Base-by-base conservation (phyloP, 495 filamentous ascomycete species). In the Symbiotaphrina buchneri region DNA sequence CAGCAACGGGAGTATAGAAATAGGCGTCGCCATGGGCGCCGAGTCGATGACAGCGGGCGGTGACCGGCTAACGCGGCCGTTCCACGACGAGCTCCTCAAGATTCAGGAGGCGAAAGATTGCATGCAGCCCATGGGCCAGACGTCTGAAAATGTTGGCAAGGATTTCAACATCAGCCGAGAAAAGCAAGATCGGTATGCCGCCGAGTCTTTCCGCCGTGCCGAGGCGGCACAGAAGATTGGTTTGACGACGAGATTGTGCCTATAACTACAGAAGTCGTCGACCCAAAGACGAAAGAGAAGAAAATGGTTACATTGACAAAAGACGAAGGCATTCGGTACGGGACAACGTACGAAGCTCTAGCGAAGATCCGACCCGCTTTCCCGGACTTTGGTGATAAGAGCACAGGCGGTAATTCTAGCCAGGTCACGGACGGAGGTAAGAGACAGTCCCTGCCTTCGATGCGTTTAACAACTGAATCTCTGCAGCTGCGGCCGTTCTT, bases 401-500 rank as follows among this genome's bases (percentile, higher is more conserved):
- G 71, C 28, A 94, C 87, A 5, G 87, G 85, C 36, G 87, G 87
- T n/a, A 97, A 97, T 47, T 77, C 80, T 28, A 79, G 71, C 40
- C 87, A 97, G 54, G 80, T 97, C 34, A 94, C 87, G 24, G 87
- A 97, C 47, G 87, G 87, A 34, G n/a, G n/a, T n/a, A n/a, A n/a
- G n/a, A n/a, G n/a, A n/a, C n/a, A n/a, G n/a, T n/a, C n/a, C n/a
- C n/a, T n/a, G n/a, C n/a, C n/a, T n/a, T n/a, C n/a, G n/a, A n/a
- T n/a, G n/a, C n/a, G n/a, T n/a, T n/a, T n/a, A n/a, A n/a, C n/a
- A n/a, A n/a, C n/a, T n/a, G n/a, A n/a, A n/a, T n/a, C n/a, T n/a
- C n/a, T n/a, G n/a, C n/a, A n/a, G 85, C 85, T 7, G 83, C 87
- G 10, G 75, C 85, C 4, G 56, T 94, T 8, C 65, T 97, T 27